phyloP scores from a whole-genome alignment of 2,329 filamentous ascomycete species.

The Sporothrix dimorphospora region DNA sequence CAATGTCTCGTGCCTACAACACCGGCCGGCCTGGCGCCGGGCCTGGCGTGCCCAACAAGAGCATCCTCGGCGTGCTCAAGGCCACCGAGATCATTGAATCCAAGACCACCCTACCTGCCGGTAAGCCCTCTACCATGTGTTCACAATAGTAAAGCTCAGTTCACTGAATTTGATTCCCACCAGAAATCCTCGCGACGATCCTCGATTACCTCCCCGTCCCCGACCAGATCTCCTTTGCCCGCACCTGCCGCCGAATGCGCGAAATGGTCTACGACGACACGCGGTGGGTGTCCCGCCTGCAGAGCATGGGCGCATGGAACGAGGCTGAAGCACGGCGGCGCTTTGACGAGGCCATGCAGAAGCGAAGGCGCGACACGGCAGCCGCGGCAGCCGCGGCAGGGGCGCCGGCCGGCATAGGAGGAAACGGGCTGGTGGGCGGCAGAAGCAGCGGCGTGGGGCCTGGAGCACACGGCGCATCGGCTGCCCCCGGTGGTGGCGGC shows the following conservation, averaged over 20 bases:
- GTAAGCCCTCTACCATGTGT: constrained; percentile 46
- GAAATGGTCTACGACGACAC: constrained; percentile 99
- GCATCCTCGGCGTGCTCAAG: constrained; percentile 76
- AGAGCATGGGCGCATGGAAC: constrained; percentile 89
- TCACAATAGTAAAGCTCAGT: too few species aligned
- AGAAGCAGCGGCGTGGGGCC: neutral
- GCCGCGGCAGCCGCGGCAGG: constrained; percentile 42
- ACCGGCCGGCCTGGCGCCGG: constrained; percentile 42
- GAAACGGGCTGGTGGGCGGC: constrained; percentile 33
- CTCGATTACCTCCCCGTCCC: constrained; percentile 85
- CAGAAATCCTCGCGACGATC: constrained; percentile 85
- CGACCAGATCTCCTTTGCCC: constrained; percentile 84
- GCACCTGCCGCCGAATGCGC: constrained; percentile 80
- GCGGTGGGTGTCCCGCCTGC: constrained; percentile 85
- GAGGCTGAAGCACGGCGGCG: constrained; percentile 80
- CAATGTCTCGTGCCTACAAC: constrained; percentile 19
- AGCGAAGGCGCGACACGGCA: constrained; percentile 58
- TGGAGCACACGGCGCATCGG: constrained; percentile 19
- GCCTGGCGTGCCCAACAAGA: constrained; percentile 42
- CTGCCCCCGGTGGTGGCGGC: constrained; percentile 27
- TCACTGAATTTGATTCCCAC: too few species aligned
- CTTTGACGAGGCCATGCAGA: constrained; percentile 71
- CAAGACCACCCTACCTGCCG: constrained; percentile 80
- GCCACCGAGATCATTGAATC: constrained; percentile 78
- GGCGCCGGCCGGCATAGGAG: constrained; percentile 34